These are phyloP conservation scores for Dispira parvispora DNA, from an alignment of 192 early-diverging fungal genomes.

Conservation along the genomic window DNA sequence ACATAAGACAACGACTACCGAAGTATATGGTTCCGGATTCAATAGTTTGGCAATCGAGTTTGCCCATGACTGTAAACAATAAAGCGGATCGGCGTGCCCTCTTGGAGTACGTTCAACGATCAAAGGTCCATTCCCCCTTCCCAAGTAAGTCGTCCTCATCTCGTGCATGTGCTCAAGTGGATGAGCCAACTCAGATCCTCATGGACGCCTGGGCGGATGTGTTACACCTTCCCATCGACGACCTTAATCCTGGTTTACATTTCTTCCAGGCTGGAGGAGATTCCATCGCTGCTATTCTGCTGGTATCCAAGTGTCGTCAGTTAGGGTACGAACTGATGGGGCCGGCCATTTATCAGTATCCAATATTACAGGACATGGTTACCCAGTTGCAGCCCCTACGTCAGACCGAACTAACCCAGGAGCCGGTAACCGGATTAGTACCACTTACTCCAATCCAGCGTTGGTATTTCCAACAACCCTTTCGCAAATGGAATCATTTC, in stretches of 20 bases:
- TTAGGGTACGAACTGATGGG: neutral
- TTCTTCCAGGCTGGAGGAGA: conserved; percentile 4
- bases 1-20: neutral
- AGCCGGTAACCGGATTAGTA: neutral
- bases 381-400: neutral
- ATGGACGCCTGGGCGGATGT: neutral
- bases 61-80: conserved; percentile 3
- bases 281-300: neutral
- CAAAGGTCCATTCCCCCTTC: neutral
- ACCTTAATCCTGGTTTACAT: neutral
- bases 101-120: neutral
- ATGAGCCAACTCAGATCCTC: neutral
- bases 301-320: neutral
- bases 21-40: neutral
- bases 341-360: neutral
- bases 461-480: neutral
- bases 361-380: neutral
- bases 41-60: neutral
- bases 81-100: conserved; percentile 7
- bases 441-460: conserved; percentile 3
- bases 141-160: neutral
- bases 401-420: too few species aligned
- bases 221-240: neutral
- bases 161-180: neutral
- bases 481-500: neutral